Evolutionary conservation across 306 rosid genomes (phyloP).

Genomic region (Abrus precatorius): DNA sequence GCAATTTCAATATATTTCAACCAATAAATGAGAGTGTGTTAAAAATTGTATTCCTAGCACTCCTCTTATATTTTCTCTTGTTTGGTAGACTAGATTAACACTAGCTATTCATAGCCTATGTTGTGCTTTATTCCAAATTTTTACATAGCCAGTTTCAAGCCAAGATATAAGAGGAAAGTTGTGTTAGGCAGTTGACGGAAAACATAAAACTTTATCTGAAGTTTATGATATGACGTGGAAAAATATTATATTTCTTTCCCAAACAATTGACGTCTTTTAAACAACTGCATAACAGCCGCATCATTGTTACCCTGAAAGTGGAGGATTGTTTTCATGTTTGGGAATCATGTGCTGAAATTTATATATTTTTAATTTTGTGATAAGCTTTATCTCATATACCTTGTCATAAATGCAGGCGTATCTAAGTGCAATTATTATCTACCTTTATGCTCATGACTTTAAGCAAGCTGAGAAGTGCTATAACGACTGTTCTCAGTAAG

Average conservation of each 20-base stretch:
- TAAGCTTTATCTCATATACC: slow-evolving; percentile 19
- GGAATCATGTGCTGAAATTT: neutral
- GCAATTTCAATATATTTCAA: too few species aligned
- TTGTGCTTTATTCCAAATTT: slow-evolving; percentile 5
- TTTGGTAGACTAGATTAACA: neutral
- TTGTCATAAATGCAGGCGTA: slow-evolving; percentile 76
- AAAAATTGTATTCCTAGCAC: too few species aligned
- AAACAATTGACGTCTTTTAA: slow-evolving; percentile 12
- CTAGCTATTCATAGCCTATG: neutral
- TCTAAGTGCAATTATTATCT: slow-evolving; percentile 82
- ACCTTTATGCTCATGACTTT: slow-evolving; percentile 86
- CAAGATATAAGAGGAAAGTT: slow-evolving; percentile 1
- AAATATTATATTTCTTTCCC: slow-evolving; percentile 6
- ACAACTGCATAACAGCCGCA: slow-evolving; percentile 4
- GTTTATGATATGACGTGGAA: neutral
- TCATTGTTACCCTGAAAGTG: slow-evolving; percentile 11
- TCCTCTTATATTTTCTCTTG: neutral
- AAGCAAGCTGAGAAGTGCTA: slow-evolving; percentile 96
- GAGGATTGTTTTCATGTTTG: slow-evolving; percentile 1
- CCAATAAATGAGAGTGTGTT: too few species aligned
- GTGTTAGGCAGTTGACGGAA: neutral
- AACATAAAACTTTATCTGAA: neutral
- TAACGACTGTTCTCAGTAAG: slow-evolving; percentile 95
- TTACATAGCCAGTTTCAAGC: neutral
- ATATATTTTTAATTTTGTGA: slow-evolving; percentile 11